Evolutionary conservation across 2,329 filamentous ascomycete species (phyloP).

Genomic region (Aureobasidium namibiae): DNA sequence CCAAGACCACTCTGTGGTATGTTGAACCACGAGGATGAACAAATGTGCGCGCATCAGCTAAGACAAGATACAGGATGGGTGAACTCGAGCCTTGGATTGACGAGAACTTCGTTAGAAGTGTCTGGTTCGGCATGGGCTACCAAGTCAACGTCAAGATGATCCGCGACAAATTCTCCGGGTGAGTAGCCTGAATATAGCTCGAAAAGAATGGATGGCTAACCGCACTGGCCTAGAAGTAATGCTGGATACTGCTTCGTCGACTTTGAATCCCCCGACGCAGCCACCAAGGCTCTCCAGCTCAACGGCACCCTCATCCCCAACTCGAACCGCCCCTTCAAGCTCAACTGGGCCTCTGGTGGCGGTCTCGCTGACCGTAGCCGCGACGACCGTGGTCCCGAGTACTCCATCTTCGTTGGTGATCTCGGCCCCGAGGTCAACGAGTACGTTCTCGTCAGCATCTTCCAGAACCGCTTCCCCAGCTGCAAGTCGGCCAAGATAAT

Average conservation of each 20-base stretch:
- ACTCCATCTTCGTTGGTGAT: slow-evolving; percentile 95
- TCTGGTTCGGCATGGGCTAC: slow-evolving; percentile 90
- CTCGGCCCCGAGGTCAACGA: slow-evolving; percentile 98
- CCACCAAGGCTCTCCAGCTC: slow-evolving; percentile 80
- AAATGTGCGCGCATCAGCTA: slow-evolving; percentile 18
- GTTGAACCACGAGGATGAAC: slow-evolving; percentile 17
- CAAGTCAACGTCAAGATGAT: slow-evolving; percentile 99
- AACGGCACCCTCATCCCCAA: slow-evolving; percentile 89
- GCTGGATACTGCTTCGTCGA: slow-evolving; percentile 99
- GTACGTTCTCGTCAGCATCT: slow-evolving; percentile 92
- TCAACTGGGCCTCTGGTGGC: slow-evolving; percentile 98
- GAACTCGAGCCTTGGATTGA: slow-evolving; percentile 99
- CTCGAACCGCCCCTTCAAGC: slow-evolving; percentile 90
- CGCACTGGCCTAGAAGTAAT: slow-evolving; percentile 54
- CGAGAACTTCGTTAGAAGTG: slow-evolving; percentile 93
- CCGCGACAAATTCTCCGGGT: slow-evolving; percentile 98
- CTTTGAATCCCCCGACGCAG: slow-evolving; percentile 73
- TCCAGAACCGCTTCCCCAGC: slow-evolving; percentile 90
- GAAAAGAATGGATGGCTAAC: slow-evolving; percentile 6
- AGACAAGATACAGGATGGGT: slow-evolving; percentile 68
- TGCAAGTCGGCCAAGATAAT: slow-evolving; percentile 99
- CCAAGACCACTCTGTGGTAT: slow-evolving; percentile 48
- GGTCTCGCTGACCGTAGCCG: slow-evolving; percentile 91
- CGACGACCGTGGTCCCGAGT: slow-evolving; percentile 93
- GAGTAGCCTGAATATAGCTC: slow-evolving; percentile 28